Base-by-base conservation (phyloP, 78 protist species). In the Dictyostelium citrinum region DNA sequence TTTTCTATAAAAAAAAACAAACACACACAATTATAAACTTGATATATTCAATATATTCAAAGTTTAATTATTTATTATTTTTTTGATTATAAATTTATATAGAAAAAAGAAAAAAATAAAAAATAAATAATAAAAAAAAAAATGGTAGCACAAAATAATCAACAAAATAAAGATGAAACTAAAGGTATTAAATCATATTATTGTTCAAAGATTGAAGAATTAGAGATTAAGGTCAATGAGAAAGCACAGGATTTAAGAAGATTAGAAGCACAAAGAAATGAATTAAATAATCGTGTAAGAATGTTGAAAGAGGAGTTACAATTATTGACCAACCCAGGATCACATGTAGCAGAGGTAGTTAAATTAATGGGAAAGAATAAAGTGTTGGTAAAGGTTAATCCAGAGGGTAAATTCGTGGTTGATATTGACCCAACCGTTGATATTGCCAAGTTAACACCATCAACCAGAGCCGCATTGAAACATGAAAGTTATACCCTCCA, bases 371-470 rank as follows among this genome's bases (percentile, higher is more conserved):
- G 99, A 27, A 97, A 96, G 82, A 88, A 90, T 39, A 97, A 97
- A 78, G 99, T 98, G 2, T 85, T 99, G 29, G 99, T 98, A 17
- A 98, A 99, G 97, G 97, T 98, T 41, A 95, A 98, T n/a, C 98
- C 99, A 20, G 99, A 99, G 55, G 99, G 99, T 33, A 99, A 99
- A 72, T 98, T 98, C 79, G 98, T 99, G 14, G 99, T 99, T 14
- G 99, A 98, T 78, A 68, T 99, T 33, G 99, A 99, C 83, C 96
- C 97, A 75, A 14, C 75, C 60, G 96, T 99, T 60, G 99, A 98
- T 76, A 75, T 96, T 29, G 8, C 94, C 17, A 82, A 71, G 60
- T 58, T 98, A 58, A 97, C 86, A 31, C 96, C 99, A 6, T 95
- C 93, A 60, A 55, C 96, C 20, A 96, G 99, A 1, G 99, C 98